Evolutionary conservation across 1,284 basidiomycete species (phyloP).

Genomic region (Grifola frondosa): DNA sequence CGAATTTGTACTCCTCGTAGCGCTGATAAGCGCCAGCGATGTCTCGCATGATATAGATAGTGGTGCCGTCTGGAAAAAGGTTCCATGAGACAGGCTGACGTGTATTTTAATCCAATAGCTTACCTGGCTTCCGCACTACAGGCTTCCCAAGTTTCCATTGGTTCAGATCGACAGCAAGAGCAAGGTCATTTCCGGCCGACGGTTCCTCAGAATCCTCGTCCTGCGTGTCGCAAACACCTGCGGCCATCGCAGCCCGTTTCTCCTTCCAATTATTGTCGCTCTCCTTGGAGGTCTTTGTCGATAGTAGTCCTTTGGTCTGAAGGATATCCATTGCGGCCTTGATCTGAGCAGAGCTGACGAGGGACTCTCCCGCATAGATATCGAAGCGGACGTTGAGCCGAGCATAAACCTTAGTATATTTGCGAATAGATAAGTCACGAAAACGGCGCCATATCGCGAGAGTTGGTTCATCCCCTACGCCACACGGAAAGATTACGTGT

Average conservation of each 20-base stretch:
- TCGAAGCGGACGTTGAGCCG: conserved; percentile 92
- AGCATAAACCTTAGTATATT: conserved; percentile 89
- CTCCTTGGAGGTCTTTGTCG: too few relatives aligned
- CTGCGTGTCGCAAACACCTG: too few relatives aligned
- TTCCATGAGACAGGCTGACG: not conserved
- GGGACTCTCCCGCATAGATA: conserved; percentile 90
- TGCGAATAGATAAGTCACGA: conserved; percentile 88
- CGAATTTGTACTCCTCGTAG: conserved; percentile 88
- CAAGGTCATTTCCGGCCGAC: too few relatives aligned
- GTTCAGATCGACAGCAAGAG: conserved; percentile 79
- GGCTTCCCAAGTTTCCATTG: conserved; percentile 89
- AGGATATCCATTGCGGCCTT: conserved; percentile 64
- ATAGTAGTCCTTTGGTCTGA: conserved; percentile 48
- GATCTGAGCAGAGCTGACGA: conserved; percentile 80
- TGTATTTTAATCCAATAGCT: not conserved
- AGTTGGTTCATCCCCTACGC: too few relatives aligned
- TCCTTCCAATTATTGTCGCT: too few relatives aligned
- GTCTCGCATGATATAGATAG: conserved; percentile 96
- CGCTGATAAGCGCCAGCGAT: conserved; percentile 92
- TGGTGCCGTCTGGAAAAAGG: conserved; percentile 76
- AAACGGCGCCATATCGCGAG: conserved; percentile 90
- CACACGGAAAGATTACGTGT: too few relatives aligned
- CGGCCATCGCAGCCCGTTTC: too few relatives aligned
- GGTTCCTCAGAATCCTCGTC: too few relatives aligned
- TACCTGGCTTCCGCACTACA: conserved; percentile 85